Percentiles rank a stretch among this genome's conserved stretches.
phyloP scores from a whole-genome alignment of 2,329 filamentous ascomycete genomes.

The Pyricularia sp. region DNA sequence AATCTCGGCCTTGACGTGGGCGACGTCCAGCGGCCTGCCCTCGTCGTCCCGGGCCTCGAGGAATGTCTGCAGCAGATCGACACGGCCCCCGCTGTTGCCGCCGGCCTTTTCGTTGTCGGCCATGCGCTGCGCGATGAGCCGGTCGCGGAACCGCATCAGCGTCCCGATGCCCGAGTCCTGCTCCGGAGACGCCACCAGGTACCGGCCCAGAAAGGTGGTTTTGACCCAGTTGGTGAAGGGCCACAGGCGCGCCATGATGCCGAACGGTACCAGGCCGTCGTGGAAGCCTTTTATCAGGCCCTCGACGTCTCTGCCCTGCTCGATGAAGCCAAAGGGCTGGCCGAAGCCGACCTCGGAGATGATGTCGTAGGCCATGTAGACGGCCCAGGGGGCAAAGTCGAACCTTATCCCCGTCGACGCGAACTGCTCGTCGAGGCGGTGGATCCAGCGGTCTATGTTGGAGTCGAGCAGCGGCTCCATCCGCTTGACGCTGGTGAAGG shows the following conservation, averaged over 20 bases:
- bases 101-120: constrained; percentile 36
- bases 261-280: constrained; percentile 39
- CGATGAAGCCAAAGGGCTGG: constrained; percentile 44
- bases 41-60: constrained; percentile 33
- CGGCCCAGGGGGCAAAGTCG: constrained; percentile 46
- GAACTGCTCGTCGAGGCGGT: constrained; percentile 35
- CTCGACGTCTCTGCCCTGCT: constrained; percentile 39
- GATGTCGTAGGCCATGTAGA: constrained; percentile 48
- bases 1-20: constrained; percentile 44
- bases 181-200: constrained; percentile 41
- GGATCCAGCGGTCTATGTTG: constrained; percentile 39
- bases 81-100: constrained; percentile 21
- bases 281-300: constrained; percentile 46
- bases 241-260: constrained; percentile 39
- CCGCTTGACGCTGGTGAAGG: constrained; percentile 45
- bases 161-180: constrained; percentile 44
- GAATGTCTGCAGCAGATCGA: constrained; percentile 45
- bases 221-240: constrained; percentile 47
- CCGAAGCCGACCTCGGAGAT: constrained; percentile 48
- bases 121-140: constrained; percentile 36
- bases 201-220: constrained; percentile 39
- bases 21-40: constrained; percentile 33
- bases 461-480: constrained; percentile 48
- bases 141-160: constrained; percentile 48
- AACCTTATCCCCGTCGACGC: constrained; percentile 32